Percentiles rank a stretch among this genome's conserved stretches.
phyloP scores from a whole-genome alignment of 2,329 filamentous ascomycete genomes.

The Colletotrichum abscissum region DNA sequence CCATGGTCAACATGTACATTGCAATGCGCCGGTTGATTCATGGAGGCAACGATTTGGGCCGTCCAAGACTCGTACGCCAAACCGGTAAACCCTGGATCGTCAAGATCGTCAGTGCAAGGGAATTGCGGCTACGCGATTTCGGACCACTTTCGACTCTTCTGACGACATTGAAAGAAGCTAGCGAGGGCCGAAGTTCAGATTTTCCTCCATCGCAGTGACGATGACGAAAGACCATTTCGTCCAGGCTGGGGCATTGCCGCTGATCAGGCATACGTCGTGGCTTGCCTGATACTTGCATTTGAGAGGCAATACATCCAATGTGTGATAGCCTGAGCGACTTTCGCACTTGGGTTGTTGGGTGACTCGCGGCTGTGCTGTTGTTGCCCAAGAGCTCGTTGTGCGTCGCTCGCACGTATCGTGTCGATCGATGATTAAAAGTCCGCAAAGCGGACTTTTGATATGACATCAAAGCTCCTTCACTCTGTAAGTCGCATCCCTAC shows the following conservation, averaged over 20 bases:
- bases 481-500: neutral
- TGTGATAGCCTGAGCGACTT: neutral
- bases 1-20: neutral
- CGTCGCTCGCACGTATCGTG: neutral
- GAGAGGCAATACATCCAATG: neutral
- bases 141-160: neutral
- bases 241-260: neutral
- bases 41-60: neutral
- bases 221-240: neutral
- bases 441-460: neutral
- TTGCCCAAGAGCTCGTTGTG: neutral
- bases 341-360: neutral
- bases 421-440: too few species aligned
- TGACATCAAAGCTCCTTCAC: neutral
- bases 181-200: neutral
- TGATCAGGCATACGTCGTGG: neutral
- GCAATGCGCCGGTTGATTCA: neutral
- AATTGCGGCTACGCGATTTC: neutral
- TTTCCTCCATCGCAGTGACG: neutral
- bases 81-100: neutral
- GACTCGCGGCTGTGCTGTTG: neutral
- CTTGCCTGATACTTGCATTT: neutral
- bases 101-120: neutral
- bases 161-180: neutral
- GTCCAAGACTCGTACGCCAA: neutral